Base-by-base conservation (phyloP, 345 rosid genomes). In the Combretum micranthum region DNA sequence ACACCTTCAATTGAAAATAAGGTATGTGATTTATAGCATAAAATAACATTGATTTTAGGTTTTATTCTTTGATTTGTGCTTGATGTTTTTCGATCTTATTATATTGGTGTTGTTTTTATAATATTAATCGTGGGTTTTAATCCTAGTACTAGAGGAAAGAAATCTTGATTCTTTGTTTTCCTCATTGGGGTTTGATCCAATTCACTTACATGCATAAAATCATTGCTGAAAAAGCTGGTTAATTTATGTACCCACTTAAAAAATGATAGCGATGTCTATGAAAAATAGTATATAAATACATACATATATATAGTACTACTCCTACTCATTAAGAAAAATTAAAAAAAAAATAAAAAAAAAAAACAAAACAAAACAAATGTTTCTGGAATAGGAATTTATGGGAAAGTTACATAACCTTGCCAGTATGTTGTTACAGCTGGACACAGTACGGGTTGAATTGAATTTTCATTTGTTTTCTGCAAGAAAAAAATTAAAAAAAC, bases 341-440 rank as follows among this genome's bases (percentile, higher is more conserved):
- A 48, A 45, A 42, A 50, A 52, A 44, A 26, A 45, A 62, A 52
- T 3, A 17, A 53, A 52, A 56, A 52, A n/a, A 54, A 48, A 73
- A 32, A 32, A 32, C 39, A 7, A 32, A 32, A 32, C 9, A 7
- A 32, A 32, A 32, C 39, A 4, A 32, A 32, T 32, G 39, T 32
- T 32, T 32, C 65, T 43, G 52, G 56, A 56, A 60, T 56, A 25
- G 62, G 60, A 44, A 16, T 44, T 37, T 59, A 46, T 54, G 56
- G 47, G 57, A n/a, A 48, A 62, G 47, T 57, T 48, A 45, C 39
- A 32, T 32, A 32, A 7, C 39, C 39, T 7, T 32, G 39, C 39
- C 39, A 32, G 39, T 4, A 32, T 57, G 67, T 49, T 68, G 73
- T 67, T 71, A 74, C 79, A 74, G 79, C 82, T 69, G 79, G n/a